These are phyloP conservation scores for Lentinula sp. DNA, from an alignment of 768 basidiomycete genomes.

Conservation along the genomic window DNA sequence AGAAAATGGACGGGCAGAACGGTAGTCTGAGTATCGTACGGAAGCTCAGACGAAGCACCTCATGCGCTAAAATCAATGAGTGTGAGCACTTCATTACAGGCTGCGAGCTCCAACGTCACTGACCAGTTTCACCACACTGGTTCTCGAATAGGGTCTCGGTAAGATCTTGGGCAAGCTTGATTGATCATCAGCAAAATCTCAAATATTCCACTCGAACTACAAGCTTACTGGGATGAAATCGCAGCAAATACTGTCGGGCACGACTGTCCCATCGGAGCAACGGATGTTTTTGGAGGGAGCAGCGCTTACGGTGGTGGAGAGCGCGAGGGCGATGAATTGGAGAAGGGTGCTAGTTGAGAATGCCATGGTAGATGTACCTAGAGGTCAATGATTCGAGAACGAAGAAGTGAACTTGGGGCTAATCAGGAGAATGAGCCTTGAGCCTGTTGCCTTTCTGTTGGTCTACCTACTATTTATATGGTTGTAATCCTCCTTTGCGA, in stretches of 20 bases:
- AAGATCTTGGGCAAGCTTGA: conserved; percentile 16
- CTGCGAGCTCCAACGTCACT: neutral
- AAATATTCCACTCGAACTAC: neutral
- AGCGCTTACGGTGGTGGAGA: neutral
- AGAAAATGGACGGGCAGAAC: conserved; percentile 10
- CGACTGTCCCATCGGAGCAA: conserved; percentile 1
- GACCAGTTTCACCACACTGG: conserved; percentile 22
- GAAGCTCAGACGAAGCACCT: conserved; percentile 22
- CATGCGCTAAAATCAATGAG: conserved; percentile 14
- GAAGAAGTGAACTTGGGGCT: neutral
- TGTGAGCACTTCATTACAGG: neutral
- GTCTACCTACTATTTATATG: too few relatives aligned
- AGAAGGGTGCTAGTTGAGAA: neutral
- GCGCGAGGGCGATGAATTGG: neutral
- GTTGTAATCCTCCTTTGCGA: too few relatives aligned
- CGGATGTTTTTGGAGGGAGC: neutral
- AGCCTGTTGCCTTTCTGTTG: too few relatives aligned
- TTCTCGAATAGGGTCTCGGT: conserved; percentile 27
- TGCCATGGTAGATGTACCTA: conserved; percentile 10
- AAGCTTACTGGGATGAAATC: conserved; percentile 2
- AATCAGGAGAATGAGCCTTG: neutral
- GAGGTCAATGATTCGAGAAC: conserved; percentile 7
- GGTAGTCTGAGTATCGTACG: neutral
- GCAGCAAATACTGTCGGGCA: neutral
- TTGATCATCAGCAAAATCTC: neutral